Percentiles rank a stretch among this genome's conserved stretches.
Evolutionary conservation across 805 yeast species (phyloP).

Genomic region (Metschnikowia amazonensis): DNA sequence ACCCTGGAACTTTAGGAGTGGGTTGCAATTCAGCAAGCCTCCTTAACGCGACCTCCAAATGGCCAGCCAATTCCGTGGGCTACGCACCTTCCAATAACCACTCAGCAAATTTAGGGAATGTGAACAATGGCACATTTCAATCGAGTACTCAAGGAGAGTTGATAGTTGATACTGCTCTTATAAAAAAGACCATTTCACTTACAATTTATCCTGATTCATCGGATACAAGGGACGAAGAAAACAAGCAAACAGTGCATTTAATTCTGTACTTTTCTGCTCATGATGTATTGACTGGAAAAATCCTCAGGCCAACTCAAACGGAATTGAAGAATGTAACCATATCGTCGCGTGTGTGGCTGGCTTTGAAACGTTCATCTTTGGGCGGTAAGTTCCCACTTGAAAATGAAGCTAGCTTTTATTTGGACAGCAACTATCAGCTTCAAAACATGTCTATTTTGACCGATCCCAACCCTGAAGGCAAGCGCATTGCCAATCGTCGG

Average conservation of each 20-base stretch:
- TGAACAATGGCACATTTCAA: neutral
- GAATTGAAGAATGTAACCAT: constrained; percentile 50
- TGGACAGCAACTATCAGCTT: constrained; percentile 43
- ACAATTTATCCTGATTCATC: constrained; percentile 31
- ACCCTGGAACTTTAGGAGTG: neutral
- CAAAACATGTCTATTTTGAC: constrained; percentile 30
- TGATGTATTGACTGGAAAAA: constrained; percentile 59
- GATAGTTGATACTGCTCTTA: constrained; percentile 46
- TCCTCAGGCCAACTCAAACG: constrained; percentile 56
- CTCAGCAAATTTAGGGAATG: neutral
- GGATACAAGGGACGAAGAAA: constrained; percentile 20
- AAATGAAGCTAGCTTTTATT: constrained; percentile 47
- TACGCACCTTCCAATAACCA: neutral
- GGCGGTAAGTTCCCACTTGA: constrained; percentile 54
- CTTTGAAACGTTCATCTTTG: constrained; percentile 54
- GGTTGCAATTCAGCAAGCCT: neutral
- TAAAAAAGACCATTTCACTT: constrained; percentile 77
- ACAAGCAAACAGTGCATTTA: constrained; percentile 57
- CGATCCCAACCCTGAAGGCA: neutral
- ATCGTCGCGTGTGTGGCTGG: constrained; percentile 47
- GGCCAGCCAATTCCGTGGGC: neutral
- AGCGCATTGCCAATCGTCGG: neutral
- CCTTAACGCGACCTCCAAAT: neutral
- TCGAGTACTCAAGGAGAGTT: neutral
- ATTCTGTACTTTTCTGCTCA: constrained; percentile 74